phyloP scores from a whole-genome alignment of 2,329 filamentous ascomycete species.

The Bipolaris gigantea region DNA sequence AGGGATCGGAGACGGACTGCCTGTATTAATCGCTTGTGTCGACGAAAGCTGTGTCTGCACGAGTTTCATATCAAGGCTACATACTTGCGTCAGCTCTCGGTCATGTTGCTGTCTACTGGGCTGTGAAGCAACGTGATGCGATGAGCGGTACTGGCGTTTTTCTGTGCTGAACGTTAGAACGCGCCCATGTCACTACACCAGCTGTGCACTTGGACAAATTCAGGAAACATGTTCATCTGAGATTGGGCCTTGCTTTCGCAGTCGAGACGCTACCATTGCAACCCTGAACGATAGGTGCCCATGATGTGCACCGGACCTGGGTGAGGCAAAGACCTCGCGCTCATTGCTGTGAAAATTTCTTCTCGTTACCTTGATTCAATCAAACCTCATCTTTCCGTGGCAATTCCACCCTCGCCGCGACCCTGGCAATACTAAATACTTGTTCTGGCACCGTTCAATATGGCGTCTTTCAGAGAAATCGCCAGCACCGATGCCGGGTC shows the following conservation, averaged over 20 bases:
- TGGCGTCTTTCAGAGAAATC: slow-evolving; percentile 25
- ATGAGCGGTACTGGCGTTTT: neutral
- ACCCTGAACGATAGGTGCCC: neutral
- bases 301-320: neutral
- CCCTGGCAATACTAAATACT: neutral
- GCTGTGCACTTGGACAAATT: neutral
- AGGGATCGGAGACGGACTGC: slow-evolving; percentile 52
- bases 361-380: slow-evolving; percentile 2
- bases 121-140: neutral
- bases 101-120: neutral
- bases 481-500: slow-evolving; percentile 30
- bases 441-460: neutral
- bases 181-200: neutral
- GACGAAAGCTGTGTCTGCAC: slow-evolving; percentile 46
- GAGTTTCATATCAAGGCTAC: slow-evolving; percentile 60
- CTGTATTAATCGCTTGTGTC: slow-evolving; percentile 58
- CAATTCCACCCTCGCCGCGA: neutral
- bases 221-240: neutral
- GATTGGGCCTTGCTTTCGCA: neutral
- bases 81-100: slow-evolving; percentile 47
- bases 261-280: neutral
- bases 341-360: slow-evolving; percentile 19
- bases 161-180: neutral
- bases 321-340: slow-evolving; percentile 1
- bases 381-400: neutral